Evolutionary conservation across 345 rosid genomes (phyloP), one percentile per base, ranked within the genome.

Genomic region (Kandelia obovata): DNA sequence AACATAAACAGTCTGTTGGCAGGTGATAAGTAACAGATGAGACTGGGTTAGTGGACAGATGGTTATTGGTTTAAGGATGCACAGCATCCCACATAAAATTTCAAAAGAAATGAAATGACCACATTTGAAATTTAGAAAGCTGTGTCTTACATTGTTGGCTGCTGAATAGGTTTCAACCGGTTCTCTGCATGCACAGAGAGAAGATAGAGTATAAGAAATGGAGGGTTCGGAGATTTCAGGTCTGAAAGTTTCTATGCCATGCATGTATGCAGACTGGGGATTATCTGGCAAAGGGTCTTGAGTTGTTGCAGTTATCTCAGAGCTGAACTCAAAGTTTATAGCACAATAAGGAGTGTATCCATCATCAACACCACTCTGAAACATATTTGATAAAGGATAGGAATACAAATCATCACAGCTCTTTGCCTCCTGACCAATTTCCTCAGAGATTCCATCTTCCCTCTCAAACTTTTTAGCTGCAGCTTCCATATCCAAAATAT

Each of bases 401-500:
- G 78, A 65, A 78, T 77, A 88, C 73, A 85, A 71, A 72, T 85
- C 88, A 64, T 81, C 89, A 74, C 78, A 85, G 28, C 19, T 64
- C 65, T 75, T 74, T 75, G 56, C 75, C 27, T 75, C 84, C 73
- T 20, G 63, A 67, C 62, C 81, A 59, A 79, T 72, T 78, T 74
- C 84, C 73, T 82, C 74, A 26, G 66, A 55, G 35, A 85, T 49
- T 62, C 72, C 74, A 69, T 77, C 86, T 55, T 87, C 89, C 79
- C 76, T 82, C 86, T 92, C 98, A 78, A 92, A 89, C 67, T 75
- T 84, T 73, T 73, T 82, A 37, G 99, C 98, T 61, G 88, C 97
- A 74, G 88, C 89, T 83, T 96, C 99, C 92, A 96, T 58, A 67
- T 68, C 83, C 63, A 77, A 72, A 53, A 89, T 75, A 77, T 86